A percentile compares a stretch with the other conserved stretches of the same genome.
Conservation (phyloP, 495 filamentous ascomycete species). For the Thermothielavioides terrestris region DNA sequence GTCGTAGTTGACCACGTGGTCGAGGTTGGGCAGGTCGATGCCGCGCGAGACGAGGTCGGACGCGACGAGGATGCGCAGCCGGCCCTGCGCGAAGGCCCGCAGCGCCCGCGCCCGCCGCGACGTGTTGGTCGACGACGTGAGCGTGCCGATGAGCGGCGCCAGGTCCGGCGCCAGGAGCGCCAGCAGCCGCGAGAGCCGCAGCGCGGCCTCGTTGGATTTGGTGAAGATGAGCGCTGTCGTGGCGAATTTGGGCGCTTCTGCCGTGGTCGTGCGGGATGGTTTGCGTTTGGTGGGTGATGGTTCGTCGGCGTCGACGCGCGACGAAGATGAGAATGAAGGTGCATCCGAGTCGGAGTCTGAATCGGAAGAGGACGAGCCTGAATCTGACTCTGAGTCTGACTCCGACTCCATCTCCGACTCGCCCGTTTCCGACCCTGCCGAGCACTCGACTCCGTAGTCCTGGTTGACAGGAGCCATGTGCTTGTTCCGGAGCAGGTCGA, state of each 20-base stretch:
- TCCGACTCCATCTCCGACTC: slow-evolving; percentile 22
- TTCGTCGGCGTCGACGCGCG: slow-evolving; percentile 6
- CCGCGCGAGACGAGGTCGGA: slow-evolving; percentile 89
- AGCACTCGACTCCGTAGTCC: background rate
- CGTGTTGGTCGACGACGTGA: slow-evolving; percentile 66
- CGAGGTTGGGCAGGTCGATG: slow-evolving; percentile 72
- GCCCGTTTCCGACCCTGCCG: slow-evolving; percentile 18
- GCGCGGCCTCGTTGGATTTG: slow-evolving; percentile 74
- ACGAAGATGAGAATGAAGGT: slow-evolving; percentile 16
- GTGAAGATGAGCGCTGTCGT: slow-evolving; percentile 71
- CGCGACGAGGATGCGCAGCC: slow-evolving; percentile 67
- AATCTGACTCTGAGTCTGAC: slow-evolving; percentile 17
- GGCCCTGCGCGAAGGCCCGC: slow-evolving; percentile 51
- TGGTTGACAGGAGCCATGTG: slow-evolving; percentile 18
- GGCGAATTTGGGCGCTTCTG: background rate
- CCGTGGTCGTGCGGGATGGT: background rate
- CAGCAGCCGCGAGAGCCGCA: slow-evolving; percentile 72
- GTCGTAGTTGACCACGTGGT: slow-evolving; percentile 91
- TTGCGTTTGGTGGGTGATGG: background rate
- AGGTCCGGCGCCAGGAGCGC: slow-evolving; percentile 53
- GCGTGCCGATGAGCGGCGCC: slow-evolving; percentile 50
- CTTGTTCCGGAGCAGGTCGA: slow-evolving; percentile 48
- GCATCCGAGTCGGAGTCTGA: slow-evolving; percentile 27
- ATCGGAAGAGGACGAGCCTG: slow-evolving; percentile 22
- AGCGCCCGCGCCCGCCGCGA: slow-evolving; percentile 52